Evolutionary conservation across 306 rosid species (phyloP).

Genomic region (Vigna reflexopilosa): DNA sequence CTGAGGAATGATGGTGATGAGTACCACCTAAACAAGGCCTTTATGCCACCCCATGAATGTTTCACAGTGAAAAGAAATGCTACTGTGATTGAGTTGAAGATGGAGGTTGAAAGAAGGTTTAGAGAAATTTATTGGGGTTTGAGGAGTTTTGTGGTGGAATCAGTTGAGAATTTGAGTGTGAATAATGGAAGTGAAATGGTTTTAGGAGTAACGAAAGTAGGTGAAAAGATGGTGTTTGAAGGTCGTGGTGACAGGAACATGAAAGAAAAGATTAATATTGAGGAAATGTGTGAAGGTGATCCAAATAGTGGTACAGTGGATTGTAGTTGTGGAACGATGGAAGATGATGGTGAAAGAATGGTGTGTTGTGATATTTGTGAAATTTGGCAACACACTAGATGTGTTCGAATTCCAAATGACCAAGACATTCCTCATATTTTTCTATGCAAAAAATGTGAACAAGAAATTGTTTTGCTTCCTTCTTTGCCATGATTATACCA

Average conservation of each 20-base stretch:
- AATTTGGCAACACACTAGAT: constrained; percentile 79
- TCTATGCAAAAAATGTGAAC: constrained; percentile 79
- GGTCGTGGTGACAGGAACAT: constrained; percentile 47
- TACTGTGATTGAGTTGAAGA: constrained; percentile 70
- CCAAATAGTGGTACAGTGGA: constrained; percentile 53
- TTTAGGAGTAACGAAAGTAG: constrained; percentile 63
- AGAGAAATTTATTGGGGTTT: constrained; percentile 80
- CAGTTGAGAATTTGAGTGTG: constrained; percentile 51
- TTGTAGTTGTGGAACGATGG: constrained; percentile 79
- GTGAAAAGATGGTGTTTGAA: constrained; percentile 63
- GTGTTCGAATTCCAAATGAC: constrained; percentile 73
- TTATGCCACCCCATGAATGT: constrained; percentile 70
- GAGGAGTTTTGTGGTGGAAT: constrained; percentile 65
- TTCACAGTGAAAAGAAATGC: constrained; percentile 57
- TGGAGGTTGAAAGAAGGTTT: constrained; percentile 72
- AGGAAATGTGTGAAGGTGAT: constrained; percentile 54
- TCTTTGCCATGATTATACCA: constrained; percentile 47
- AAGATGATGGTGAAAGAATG: constrained; percentile 91
- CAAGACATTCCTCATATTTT: constrained; percentile 76
- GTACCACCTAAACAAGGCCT: neutral
- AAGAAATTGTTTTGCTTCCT: constrained; percentile 66
- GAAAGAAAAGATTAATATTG: constrained; percentile 14
- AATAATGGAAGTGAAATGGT: constrained; percentile 59
- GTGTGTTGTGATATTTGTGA: constrained; percentile 89
- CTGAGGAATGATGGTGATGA: constrained; percentile 45